These are phyloP conservation scores for Colletotrichum tanaceti DNA, from an alignment of 2,329 filamentous ascomycete genomes.

Conservation along the genomic window DNA sequence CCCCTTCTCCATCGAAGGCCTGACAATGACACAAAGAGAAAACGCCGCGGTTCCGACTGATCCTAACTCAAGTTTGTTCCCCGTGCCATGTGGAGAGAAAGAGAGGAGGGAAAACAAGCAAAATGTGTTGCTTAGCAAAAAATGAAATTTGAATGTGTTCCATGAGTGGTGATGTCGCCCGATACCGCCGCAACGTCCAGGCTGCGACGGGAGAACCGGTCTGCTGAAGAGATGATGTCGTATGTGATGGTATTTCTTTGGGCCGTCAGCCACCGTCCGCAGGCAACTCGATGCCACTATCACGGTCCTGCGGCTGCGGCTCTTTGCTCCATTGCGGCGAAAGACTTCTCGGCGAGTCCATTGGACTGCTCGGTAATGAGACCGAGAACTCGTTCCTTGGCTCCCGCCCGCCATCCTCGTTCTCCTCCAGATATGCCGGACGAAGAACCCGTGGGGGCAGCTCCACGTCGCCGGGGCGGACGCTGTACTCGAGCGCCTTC, in stretches of 20 bases:
- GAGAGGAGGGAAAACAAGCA: conserved; percentile 1
- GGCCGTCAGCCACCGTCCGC: conserved; percentile 51
- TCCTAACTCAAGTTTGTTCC: conserved; percentile 18
- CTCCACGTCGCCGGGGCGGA: conserved; percentile 81
- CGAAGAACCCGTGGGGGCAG: conserved; percentile 83
- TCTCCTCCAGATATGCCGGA: conserved; percentile 70
- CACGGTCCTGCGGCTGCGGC: conserved; percentile 53
- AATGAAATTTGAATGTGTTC: conserved; percentile 20
- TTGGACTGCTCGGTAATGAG: conserved; percentile 35
- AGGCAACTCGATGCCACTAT: conserved; percentile 64
- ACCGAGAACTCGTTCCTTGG: conserved; percentile 41
- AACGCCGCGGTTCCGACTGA: conserved; percentile 38
- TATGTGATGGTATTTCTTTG: not conserved
- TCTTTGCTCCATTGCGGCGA: conserved; percentile 38
- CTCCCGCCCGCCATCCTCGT: conserved; percentile 50
- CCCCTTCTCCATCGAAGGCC: conserved; percentile 21
- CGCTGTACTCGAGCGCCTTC: conserved; percentile 86
- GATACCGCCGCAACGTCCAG: conserved; percentile 38
- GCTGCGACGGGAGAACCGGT: conserved; percentile 36
- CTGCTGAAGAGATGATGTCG: conserved; percentile 26
- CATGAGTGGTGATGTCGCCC: conserved; percentile 42
- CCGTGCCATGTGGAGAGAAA: conserved; percentile 24
- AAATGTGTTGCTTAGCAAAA: not conserved
- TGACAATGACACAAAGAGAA: conserved; percentile 17
- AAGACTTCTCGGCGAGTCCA: conserved; percentile 25